Evolutionary conservation across 208 protist species (phyloP), one percentile per base, ranked within the genome.

Genomic region (Naegleria fowleri): DNA sequence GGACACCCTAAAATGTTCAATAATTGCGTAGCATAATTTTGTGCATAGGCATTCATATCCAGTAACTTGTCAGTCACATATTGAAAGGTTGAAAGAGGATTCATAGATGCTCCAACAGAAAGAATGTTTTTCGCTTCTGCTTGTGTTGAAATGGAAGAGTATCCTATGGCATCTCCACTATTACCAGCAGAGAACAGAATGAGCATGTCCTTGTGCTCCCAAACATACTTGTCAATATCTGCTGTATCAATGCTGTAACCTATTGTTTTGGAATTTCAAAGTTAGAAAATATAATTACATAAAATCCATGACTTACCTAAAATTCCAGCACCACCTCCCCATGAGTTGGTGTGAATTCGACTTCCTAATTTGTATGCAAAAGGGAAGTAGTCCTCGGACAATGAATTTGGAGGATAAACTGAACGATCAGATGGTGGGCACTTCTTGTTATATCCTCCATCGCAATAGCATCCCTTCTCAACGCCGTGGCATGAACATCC

Each of bases 281-380:
- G n/a, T n/a, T n/a, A n/a, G n/a, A n/a, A n/a, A n/a, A n/a, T n/a
- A n/a, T n/a, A n/a, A n/a, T n/a, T n/a, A n/a, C n/a, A n/a, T n/a
- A 15, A 48, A 48, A 86, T 86, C 33, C 16, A 51, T 86, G 15
- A 36, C n/a, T 36, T 33, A 79, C 29, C 38, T 33, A 84, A 41
- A 39, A 84, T 33, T 2, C 29, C 76, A 84, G 38, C 16, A 39
- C 25, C 16, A 38, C 29, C 38, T n/a, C 84, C 84, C 86, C 86
- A 89, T 67, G 11, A n/a, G 92, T 97, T 98, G 90, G 93, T 95
- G 51, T 94, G 95, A 41, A 98, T 94, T 87, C 95, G 94, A 13
- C 96, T 96, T 0, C 96, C 96, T 79, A 36, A 29, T 15, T 88
- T 89, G 91, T 96, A 96, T 29, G 94, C 93, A 22, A 93, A 88